phyloP scores from a whole-genome alignment of 1,284 basidiomycete species.

The Moniliella sp. region DNA sequence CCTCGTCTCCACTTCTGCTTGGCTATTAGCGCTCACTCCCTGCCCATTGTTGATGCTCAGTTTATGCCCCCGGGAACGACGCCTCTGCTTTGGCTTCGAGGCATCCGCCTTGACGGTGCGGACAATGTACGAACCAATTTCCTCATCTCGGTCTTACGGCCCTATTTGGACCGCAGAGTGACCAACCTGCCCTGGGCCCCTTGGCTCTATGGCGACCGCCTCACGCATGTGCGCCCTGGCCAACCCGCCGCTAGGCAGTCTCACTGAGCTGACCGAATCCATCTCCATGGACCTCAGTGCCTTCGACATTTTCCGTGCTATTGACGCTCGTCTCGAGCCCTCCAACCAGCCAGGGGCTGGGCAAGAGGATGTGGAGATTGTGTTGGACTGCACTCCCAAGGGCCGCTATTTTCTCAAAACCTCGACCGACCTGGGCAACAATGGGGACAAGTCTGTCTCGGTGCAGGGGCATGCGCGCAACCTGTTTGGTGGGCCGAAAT shows the following conservation, averaged over 20 bases:
- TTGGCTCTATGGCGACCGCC: background rate
- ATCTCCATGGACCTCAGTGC: background rate
- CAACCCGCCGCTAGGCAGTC: background rate
- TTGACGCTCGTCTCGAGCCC: background rate
- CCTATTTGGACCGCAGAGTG: background rate
- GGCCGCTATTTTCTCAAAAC: slow-evolving; percentile 62
- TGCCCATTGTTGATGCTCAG: too few species aligned
- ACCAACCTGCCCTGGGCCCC: background rate
- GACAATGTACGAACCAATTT: background rate
- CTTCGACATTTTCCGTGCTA: background rate
- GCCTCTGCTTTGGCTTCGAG: background rate
- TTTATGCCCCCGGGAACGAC: too few species aligned
- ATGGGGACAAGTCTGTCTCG: slow-evolving; percentile 52
- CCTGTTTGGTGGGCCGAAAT: slow-evolving; percentile 77
- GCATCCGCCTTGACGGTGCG: background rate
- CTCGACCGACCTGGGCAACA: slow-evolving; percentile 76
- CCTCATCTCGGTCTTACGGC: background rate
- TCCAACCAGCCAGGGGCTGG: background rate
- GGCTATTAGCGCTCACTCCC: too few species aligned
- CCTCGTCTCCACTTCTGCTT: too few species aligned
- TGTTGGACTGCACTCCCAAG: slow-evolving; percentile 28
- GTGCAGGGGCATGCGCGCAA: slow-evolving; percentile 39
- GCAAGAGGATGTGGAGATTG: background rate
- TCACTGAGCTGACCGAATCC: background rate
- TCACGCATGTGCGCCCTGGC: background rate